Conservation (phyloP, 495 filamentous ascomycete species). For the Penicillium angulare region DNA sequence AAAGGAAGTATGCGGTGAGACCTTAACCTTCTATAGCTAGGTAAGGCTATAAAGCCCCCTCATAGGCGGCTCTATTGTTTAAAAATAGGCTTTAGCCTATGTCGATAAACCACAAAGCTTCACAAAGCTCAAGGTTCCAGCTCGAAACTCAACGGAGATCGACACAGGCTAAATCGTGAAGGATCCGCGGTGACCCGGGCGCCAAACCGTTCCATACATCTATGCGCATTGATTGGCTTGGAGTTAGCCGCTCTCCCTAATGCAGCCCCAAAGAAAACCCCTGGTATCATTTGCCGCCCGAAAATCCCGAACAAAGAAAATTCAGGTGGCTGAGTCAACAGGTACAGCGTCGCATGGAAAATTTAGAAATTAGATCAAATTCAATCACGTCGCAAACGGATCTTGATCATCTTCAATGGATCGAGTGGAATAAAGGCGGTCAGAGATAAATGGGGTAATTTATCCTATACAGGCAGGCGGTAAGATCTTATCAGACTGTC, state of each 20-base stretch:
- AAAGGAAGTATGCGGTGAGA: too few species aligned
- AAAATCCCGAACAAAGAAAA: too few species aligned
- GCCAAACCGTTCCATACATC: slow-evolving; percentile 2
- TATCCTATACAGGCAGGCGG: slow-evolving; percentile 6
- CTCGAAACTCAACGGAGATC: slow-evolving; percentile 19
- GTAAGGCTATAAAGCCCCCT: not conserved
- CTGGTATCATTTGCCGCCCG: slow-evolving; percentile 19
- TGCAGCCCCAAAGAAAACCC: not conserved
- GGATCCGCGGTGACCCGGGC: slow-evolving; percentile 20
- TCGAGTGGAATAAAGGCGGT: too few species aligned
- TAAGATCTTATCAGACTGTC: not conserved
- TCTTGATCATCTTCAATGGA: slow-evolving; percentile 13
- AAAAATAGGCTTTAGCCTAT: slow-evolving; percentile 6
- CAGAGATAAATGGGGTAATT: too few species aligned
- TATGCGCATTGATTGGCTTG: not conserved
- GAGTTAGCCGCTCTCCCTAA: slow-evolving; percentile 18
- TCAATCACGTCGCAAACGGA: too few species aligned
- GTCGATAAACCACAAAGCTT: slow-evolving; percentile 1
- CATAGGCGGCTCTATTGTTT: not conserved
- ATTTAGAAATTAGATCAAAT: too few species aligned
- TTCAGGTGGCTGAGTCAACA: slow-evolving; percentile 1
- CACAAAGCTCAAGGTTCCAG: not conserved
- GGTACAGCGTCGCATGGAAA: slow-evolving; percentile 19
- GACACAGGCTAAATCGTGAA: slow-evolving; percentile 4
- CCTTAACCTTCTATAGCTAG: not conserved